Conservation (phyloP, 352 stramenopile species). For the Stephanocyclus meneghinianus region DNA sequence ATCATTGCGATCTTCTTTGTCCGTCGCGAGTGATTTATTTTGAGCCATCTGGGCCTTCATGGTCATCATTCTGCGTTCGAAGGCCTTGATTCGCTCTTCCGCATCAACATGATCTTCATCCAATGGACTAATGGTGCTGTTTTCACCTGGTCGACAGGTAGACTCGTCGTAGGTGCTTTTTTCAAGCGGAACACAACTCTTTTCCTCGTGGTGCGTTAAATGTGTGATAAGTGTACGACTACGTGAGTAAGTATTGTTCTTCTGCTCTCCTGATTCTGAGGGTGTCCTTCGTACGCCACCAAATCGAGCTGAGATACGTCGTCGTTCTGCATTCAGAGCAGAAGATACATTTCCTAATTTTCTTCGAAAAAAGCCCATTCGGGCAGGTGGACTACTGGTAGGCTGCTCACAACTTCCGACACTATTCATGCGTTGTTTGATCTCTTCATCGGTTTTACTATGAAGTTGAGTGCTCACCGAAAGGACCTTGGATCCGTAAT, state of each 20-base stretch:
- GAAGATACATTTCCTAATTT: neutral
- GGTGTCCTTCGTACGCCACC: neutral
- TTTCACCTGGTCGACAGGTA: neutral
- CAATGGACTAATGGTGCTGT: neutral
- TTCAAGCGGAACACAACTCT: neutral
- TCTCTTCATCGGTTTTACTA: neutral
- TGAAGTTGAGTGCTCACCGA: neutral
- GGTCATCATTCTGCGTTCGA: constrained; percentile 9
- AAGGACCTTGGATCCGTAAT: neutral
- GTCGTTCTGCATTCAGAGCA: neutral
- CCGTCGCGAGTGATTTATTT: neutral
- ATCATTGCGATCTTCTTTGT: neutral
- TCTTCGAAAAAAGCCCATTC: neutral
- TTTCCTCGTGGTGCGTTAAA: neutral
- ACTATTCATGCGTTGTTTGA: neutral
- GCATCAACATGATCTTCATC: constrained; percentile 9
- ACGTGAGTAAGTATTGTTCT: neutral
- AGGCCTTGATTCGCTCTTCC: constrained; percentile 7
- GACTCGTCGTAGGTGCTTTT: neutral
- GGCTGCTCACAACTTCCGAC: neutral
- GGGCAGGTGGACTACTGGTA: neutral
- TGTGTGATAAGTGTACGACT: neutral
- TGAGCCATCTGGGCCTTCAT: neutral
- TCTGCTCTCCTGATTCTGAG: neutral
- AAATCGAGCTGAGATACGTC: neutral